A percentile compares a stretch with the other conserved stretches of the same genome.
Conservation (phyloP, 2,329 filamentous ascomycete species). For the Daldinia sp. region DNA sequence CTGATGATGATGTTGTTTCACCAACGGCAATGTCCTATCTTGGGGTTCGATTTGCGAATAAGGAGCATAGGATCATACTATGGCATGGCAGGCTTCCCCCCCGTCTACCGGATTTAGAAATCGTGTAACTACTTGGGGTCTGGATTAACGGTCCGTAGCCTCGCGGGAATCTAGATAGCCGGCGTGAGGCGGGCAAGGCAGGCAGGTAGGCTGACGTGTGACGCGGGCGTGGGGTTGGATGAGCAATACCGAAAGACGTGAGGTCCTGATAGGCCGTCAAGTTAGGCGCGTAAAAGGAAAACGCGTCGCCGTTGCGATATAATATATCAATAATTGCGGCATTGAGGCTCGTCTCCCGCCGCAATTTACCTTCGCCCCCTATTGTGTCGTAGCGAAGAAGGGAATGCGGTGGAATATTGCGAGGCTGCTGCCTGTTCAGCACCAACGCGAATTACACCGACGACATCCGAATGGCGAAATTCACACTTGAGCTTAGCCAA, state of each 20-base stretch:
- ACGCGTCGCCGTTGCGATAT: constrained; percentile 19
- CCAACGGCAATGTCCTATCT: constrained; percentile 6
- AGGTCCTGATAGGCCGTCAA: constrained; percentile 19
- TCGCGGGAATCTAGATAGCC: constrained; percentile 27
- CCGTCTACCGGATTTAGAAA: not conserved
- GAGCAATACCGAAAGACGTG: constrained; percentile 11
- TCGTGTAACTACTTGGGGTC: constrained; percentile 23
- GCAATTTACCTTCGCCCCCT: constrained; percentile 16
- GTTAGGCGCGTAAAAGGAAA: constrained; percentile 27
- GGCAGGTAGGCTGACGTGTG: constrained; percentile 36
- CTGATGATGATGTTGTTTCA: constrained; percentile 13
- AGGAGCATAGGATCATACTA: not conserved
- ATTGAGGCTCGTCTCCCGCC: constrained; percentile 23
- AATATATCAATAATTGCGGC: constrained; percentile 15
- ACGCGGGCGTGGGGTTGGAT: constrained; percentile 24
- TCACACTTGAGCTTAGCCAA: constrained; percentile 22
- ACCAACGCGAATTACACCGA: constrained; percentile 22
- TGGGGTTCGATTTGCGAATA: constrained; percentile 10
- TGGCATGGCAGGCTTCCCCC: not conserved
- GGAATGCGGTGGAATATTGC: constrained; percentile 16
- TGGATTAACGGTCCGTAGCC: constrained; percentile 22
- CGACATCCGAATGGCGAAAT: constrained; percentile 27
- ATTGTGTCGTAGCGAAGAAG: constrained; percentile 23
- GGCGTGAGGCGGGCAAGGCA: constrained; percentile 21
- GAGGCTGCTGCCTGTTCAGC: constrained; percentile 39